Conservation (phyloP, 805 yeast species). For the Ogataea wickerhamii region DNA sequence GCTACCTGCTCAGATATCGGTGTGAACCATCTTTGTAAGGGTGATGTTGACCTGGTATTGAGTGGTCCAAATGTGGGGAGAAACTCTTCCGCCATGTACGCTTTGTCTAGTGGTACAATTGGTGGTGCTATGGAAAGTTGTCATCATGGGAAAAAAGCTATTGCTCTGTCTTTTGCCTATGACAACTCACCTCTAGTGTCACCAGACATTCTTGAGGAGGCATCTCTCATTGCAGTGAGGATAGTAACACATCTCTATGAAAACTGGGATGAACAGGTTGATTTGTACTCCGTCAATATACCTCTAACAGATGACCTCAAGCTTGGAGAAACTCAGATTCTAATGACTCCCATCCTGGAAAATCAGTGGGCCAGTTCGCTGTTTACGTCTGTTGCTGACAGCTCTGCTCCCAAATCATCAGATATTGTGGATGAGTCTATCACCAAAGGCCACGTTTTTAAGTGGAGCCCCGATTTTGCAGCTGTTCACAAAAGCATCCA, state of each 20-base stretch:
- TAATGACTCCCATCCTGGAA: constrained; percentile 74
- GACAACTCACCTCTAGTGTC: constrained; percentile 46
- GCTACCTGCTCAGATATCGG: constrained; percentile 95
- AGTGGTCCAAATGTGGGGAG: constrained; percentile 97
- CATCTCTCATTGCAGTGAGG: constrained; percentile 63
- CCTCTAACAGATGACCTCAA: constrained; percentile 62
- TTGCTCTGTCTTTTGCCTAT: constrained; percentile 88
- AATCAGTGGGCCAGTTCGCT: constrained; percentile 63
- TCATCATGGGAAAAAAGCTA: constrained; percentile 61
- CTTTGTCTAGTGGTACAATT: constrained; percentile 88
- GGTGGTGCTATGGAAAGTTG: constrained; percentile 97
- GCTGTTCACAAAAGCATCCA: constrained; percentile 54
- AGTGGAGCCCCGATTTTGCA: constrained; percentile 83
- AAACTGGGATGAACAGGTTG: constrained; percentile 57
- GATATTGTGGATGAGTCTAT: constrained; percentile 50
- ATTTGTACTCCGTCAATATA: constrained; percentile 78
- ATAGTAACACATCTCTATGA: constrained; percentile 55
- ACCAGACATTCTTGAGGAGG: constrained; percentile 50
- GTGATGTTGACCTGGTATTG: constrained; percentile 77
- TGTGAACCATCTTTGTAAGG: constrained; percentile 57
- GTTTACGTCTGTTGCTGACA: constrained; percentile 12
- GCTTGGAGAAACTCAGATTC: constrained; percentile 54
- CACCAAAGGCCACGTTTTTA: constrained; percentile 46
- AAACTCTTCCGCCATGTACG: constrained; percentile 84
- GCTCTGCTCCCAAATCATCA: constrained; percentile 6